Evolutionary conservation across 1,284 basidiomycete genomes (phyloP).

Genomic region (Tylopilus orsonianus): DNA sequence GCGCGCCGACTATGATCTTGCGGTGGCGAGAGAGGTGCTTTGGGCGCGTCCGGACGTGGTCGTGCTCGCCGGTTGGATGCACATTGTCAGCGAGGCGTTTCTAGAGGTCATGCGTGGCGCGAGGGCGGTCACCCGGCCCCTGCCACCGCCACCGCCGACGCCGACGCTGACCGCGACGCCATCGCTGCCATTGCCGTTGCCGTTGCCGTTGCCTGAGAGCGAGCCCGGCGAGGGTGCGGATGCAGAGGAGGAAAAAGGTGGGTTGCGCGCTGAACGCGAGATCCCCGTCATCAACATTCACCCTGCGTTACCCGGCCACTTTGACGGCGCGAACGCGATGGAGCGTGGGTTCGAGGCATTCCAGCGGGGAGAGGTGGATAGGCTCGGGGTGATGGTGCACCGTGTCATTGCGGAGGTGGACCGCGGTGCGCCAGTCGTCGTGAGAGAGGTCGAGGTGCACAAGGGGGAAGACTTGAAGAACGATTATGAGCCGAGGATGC

Average conservation of each 20-base stretch:
- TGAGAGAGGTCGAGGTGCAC: conserved; percentile 74
- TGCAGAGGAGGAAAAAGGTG: conserved; percentile 27
- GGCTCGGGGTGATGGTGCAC: conserved; percentile 93
- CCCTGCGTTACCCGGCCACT: conserved; percentile 91
- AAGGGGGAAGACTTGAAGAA: conserved; percentile 73
- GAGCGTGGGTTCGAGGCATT: conserved; percentile 89
- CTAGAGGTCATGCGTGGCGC: conserved; percentile 52
- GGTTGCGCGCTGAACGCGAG: conserved; percentile 35
- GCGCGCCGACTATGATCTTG: conserved; percentile 83
- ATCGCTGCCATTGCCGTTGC: no score
- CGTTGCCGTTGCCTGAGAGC: no score
- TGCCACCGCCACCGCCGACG: background rate
- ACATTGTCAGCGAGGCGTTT: conserved; percentile 69
- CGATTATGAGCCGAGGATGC: conserved; percentile 75
- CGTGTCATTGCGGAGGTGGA: conserved; percentile 93
- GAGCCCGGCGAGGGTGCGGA: conserved; percentile 25
- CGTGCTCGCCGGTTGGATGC: conserved; percentile 98
- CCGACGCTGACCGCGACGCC: no score
- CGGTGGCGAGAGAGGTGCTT: conserved; percentile 76
- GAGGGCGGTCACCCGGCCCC: no score
- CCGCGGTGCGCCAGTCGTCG: conserved; percentile 84
- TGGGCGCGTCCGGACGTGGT: conserved; percentile 75
- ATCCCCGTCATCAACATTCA: conserved; percentile 96
- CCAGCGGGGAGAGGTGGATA: conserved; percentile 72
- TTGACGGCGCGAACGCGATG: conserved; percentile 92